Conservation (phyloP, 2,329 filamentous ascomycete genomes). For the Cadophora luteo-olivacea region DNA sequence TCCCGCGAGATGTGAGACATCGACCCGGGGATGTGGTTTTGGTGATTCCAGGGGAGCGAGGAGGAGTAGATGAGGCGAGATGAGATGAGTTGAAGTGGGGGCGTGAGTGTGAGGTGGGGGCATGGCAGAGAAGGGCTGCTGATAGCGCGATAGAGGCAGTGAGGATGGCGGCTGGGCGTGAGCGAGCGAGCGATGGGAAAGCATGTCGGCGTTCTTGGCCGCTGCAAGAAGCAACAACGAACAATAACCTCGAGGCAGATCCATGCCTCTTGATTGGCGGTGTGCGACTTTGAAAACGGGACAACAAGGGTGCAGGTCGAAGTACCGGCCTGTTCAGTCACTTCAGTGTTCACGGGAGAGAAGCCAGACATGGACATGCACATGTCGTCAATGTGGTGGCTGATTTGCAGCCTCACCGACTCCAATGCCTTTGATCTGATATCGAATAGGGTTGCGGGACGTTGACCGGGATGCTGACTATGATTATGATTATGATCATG, state of each 20-base stretch:
- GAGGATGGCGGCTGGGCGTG: too few species aligned
- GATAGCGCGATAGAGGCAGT: not conserved
- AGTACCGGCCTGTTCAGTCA: not conserved
- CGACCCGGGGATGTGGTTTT: conserved; percentile 4
- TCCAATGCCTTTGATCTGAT: not conserved
- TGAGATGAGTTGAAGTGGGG: not conserved
- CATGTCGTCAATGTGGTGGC: not conserved
- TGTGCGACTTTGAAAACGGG: not conserved
- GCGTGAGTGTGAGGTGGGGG: too few species aligned
- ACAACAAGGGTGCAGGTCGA: not conserved
- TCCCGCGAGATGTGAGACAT: not conserved
- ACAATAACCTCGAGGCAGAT: not conserved
- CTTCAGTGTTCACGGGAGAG: not conserved
- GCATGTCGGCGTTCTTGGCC: conserved; percentile 3
- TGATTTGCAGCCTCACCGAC: conserved; percentile 15
- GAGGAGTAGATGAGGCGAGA: not conserved
- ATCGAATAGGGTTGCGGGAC: not conserved
- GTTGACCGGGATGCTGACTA: too few species aligned
- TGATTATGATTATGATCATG: too few species aligned
- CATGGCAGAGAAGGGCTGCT: not conserved
- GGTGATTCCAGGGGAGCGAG: not conserved
- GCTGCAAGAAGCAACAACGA: not conserved
- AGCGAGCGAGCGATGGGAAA: too few species aligned
- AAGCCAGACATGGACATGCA: too few species aligned
- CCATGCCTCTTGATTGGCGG: conserved; percentile 3